Base-by-base conservation (phyloP, 2,329 filamentous ascomycete species). In the Arthroderma sp. region DNA sequence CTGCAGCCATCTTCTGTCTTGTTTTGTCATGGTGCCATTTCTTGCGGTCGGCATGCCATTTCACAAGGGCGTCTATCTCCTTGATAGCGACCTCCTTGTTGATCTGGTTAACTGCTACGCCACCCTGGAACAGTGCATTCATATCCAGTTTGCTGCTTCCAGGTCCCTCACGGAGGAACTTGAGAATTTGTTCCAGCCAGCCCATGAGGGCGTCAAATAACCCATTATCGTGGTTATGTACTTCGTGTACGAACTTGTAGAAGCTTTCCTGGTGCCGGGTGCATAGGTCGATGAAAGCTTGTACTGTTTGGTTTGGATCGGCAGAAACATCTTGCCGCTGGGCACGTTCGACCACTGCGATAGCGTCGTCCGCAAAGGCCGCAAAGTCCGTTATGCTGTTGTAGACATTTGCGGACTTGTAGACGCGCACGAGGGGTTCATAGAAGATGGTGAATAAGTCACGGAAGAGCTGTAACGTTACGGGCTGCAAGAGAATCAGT, bases 381-480 rank as follows among this genome's bases (percentile, higher is more conserved):
- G 89, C 84, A 67, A 98, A 96, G 63, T 98, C 91, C 0, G 89
- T 96, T 48, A 98, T 89, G 59, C 85, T 93, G 69, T 80, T 91
- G 72, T 96, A 96, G 28, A 98, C 89, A 55, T 96, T 98, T 52
- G 91, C 91, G 15, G 88, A 94, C 67, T 96, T 98, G 73, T 98
- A 98, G 0, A 98, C 91, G 40, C 91, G 78, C 10, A 98, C 86
- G 22, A 98, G 78, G 0, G 91, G 91, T 61, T 98, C 91, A 65
- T 98, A 98, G 68, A 98, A 98, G 60, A 98, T 96, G 31, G 87
- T 94, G 62, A 98, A 96, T 27, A 98, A 74, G 57, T 98, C 91
- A 40, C 87, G 80, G 74, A 98, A 91, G 29, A 98, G 74, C 59
- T 93, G 83, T n/a, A 98, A 72, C 0, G 91, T 96, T n/a, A 89